phyloP scores from a whole-genome alignment of 345 rosid genomes.

The Murraya paniculata region DNA sequence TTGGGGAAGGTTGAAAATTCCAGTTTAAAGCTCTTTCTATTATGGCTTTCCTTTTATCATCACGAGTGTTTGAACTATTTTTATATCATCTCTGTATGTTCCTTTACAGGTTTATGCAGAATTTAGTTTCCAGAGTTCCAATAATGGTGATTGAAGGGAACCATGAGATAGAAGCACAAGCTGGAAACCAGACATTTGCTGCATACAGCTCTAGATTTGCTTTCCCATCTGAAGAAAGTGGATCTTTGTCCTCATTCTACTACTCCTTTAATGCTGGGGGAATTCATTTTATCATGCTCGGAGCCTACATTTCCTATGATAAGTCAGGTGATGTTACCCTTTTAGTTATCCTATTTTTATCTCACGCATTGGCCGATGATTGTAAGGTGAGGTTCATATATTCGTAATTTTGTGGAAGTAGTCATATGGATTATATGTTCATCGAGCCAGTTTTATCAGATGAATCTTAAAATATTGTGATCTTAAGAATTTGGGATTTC shows the following conservation, averaged over 20 bases:
- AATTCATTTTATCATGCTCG: constrained; percentile 85
- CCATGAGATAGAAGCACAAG: constrained; percentile 40
- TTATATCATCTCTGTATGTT: neutral
- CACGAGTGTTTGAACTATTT: neutral
- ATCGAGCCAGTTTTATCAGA: neutral
- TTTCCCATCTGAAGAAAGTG: constrained; percentile 36
- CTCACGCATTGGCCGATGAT: neutral
- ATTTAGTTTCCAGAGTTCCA: constrained; percentile 27
- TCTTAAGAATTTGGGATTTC: too few species aligned
- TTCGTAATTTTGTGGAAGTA: neutral
- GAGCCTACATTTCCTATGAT: constrained; percentile 64
- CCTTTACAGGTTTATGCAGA: constrained; percentile 34
- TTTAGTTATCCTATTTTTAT: neutral
- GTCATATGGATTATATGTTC: neutral
- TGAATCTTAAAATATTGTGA: neutral
- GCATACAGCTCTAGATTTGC: constrained; percentile 44
- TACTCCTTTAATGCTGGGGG: constrained; percentile 93
- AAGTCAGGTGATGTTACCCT: constrained; percentile 43
- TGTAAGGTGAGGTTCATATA: neutral
- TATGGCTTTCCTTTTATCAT: neutral
- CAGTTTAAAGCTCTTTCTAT: neutral
- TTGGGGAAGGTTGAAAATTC: constrained; percentile 77
- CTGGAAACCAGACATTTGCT: constrained; percentile 28
- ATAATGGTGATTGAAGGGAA: constrained; percentile 47
- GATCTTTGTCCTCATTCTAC: constrained; percentile 35